Evolutionary conservation across 352 stramenopile genomes (phyloP).

Genomic region (Phytophthora tentaculata): DNA sequence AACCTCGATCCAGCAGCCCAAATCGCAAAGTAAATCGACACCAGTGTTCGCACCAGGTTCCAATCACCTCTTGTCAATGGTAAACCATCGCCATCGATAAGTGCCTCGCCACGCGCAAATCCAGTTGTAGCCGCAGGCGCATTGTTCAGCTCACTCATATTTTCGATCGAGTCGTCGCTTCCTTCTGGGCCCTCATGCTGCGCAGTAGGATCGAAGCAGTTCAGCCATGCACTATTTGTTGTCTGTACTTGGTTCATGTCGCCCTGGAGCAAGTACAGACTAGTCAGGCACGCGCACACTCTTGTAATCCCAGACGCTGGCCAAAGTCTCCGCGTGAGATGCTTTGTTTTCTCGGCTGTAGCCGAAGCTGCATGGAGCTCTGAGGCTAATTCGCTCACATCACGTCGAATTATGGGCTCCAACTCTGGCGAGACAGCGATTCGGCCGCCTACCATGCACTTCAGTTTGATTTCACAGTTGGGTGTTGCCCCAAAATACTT

Average conservation of each 20-base stretch:
- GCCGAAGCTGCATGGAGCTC: slow-evolving; percentile 67
- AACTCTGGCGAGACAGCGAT: slow-evolving; percentile 73
- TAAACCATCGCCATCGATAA: slow-evolving; percentile 80
- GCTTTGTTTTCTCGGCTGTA: slow-evolving; percentile 70
- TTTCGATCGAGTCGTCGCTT: slow-evolving; percentile 35
- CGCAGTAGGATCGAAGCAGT: slow-evolving; percentile 79
- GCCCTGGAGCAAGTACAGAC: slow-evolving; percentile 77
- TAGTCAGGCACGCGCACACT: slow-evolving; percentile 77
- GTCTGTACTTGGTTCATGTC: slow-evolving; percentile 58
- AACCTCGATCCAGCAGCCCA: slow-evolving; percentile 59
- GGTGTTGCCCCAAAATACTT: slow-evolving; percentile 73
- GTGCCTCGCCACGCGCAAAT: slow-evolving; percentile 71
- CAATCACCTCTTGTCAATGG: slow-evolving; percentile 84
- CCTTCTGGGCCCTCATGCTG: slow-evolving; percentile 51
- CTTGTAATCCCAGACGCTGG: slow-evolving; percentile 82
- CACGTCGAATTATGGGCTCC: slow-evolving; percentile 61
- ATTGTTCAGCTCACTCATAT: slow-evolving; percentile 36
- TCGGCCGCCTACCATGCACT: slow-evolving; percentile 74
- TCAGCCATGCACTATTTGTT: slow-evolving; percentile 69
- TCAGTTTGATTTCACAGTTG: slow-evolving; percentile 75
- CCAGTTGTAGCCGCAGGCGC: slow-evolving; percentile 22
- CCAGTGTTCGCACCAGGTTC: slow-evolving; percentile 80
- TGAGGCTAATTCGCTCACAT: slow-evolving; percentile 67
- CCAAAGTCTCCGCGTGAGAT: slow-evolving; percentile 71
- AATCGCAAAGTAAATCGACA: slow-evolving; percentile 83